A percentile compares a stretch with the other conserved stretches of the same genome.
Evolutionary conservation across 805 yeast species (phyloP).

Genomic region (Yamadazyma scolyti): DNA sequence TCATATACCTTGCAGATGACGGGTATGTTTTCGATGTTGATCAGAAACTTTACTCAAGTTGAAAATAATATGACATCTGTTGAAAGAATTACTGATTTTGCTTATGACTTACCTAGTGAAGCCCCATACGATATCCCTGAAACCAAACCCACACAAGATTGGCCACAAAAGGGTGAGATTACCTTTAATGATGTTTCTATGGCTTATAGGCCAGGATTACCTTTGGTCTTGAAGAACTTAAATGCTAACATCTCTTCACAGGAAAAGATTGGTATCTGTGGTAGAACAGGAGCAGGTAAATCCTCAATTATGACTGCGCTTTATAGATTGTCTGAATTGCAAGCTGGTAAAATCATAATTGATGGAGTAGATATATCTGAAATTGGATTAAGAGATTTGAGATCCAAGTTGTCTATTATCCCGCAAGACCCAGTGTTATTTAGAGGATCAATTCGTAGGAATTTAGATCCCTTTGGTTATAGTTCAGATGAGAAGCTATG

Average conservation of each 20-base stretch:
- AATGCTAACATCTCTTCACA: conserved; percentile 42
- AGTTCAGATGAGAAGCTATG: conserved; percentile 49
- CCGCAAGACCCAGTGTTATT: conserved; percentile 71
- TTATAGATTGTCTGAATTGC: conserved; percentile 51
- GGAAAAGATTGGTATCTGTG: conserved; percentile 81
- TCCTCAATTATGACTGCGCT: conserved; percentile 62
- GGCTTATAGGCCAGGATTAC: conserved; percentile 57
- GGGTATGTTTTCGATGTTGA: conserved; percentile 29
- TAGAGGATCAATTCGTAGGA: conserved; percentile 52
- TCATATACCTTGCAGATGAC: conserved; percentile 32
- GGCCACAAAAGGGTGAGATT: conserved; percentile 50
- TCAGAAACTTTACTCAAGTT: conserved; percentile 31
- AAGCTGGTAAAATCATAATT: conserved; percentile 46
- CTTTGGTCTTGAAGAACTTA: conserved; percentile 50
- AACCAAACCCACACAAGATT: conserved; percentile 36
- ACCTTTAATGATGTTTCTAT: conserved; percentile 46
- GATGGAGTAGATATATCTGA: conserved; percentile 53
- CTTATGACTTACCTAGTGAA: conserved; percentile 59
- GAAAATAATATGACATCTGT: conserved; percentile 37
- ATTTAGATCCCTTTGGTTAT: conserved; percentile 59
- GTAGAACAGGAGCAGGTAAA: conserved; percentile 88
- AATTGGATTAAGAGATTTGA: conserved; percentile 49
- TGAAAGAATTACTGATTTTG: conserved; percentile 37
- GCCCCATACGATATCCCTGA: conserved; percentile 50
- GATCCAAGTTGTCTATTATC: conserved; percentile 58